Conservation (phyloP, 2,329 filamentous ascomycete genomes). For the Aspergillus sp. region DNA sequence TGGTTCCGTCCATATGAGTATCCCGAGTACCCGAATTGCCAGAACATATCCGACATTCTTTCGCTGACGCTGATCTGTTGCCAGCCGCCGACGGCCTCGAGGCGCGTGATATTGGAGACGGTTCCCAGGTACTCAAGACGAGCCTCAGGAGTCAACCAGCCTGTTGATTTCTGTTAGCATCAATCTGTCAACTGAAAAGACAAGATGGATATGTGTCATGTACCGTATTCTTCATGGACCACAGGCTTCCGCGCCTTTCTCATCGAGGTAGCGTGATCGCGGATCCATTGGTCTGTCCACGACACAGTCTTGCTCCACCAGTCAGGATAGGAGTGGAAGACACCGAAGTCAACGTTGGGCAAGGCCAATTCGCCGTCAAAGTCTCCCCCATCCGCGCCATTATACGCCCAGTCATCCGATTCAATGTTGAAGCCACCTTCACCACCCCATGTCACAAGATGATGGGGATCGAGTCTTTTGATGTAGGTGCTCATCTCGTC, state of each 20-base stretch:
- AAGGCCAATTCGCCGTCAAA: conserved; percentile 11
- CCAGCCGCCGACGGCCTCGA: conserved; percentile 14
- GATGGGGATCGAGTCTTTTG: conserved; percentile 13
- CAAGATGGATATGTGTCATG: neutral
- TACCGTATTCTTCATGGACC: conserved; percentile 15
- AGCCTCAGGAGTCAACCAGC: conserved; percentile 10
- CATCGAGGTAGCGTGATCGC: conserved; percentile 6
- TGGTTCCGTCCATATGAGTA: conserved; percentile 15
- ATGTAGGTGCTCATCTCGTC: conserved; percentile 16
- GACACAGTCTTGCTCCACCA: conserved; percentile 15
- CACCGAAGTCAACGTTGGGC: conserved; percentile 13
- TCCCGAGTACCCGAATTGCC: conserved; percentile 12
- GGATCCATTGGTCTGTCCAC: conserved; percentile 15
- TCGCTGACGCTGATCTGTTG: conserved; percentile 13
- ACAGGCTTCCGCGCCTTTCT: conserved; percentile 9
- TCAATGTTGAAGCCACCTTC: conserved; percentile 15
- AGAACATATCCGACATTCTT: conserved; percentile 15
- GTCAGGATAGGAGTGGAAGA: conserved; percentile 16
- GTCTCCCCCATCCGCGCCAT: conserved; percentile 10
- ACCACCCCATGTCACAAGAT: conserved; percentile 16
- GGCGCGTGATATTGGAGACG: conserved; percentile 12
- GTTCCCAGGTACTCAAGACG: conserved; percentile 9
- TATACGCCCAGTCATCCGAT: conserved; percentile 16
- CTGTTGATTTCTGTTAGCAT: neutral
- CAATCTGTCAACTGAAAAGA: neutral